phyloP scores from a whole-genome alignment of 179 eudicot genomes.

The Gypsophila paniculata region DNA sequence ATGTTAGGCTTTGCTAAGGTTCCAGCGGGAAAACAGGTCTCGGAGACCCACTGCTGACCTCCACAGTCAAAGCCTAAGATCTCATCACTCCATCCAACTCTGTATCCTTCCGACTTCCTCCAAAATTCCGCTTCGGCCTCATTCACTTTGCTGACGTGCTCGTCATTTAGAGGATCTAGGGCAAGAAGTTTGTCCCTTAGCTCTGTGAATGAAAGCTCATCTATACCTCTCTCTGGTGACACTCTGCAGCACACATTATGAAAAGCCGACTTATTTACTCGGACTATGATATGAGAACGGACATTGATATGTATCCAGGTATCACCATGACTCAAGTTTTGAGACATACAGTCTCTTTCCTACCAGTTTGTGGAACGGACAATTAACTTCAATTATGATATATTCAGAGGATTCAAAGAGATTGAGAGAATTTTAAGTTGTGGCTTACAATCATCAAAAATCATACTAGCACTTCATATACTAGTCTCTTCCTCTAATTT shows the following conservation, averaged over 20 bases:
- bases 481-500: too few relatives aligned
- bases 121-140: constrained; percentile 94
- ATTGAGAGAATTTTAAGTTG: too few relatives aligned
- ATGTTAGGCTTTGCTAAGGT: constrained; percentile 72
- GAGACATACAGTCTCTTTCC: too few relatives aligned
- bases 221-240: constrained; percentile 50
- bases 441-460: too few relatives aligned
- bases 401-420: too few relatives aligned
- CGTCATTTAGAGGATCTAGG: constrained; percentile 74
- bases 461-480: too few relatives aligned
- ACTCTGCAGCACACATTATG: constrained; percentile 36
- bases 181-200: constrained; percentile 84
- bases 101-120: constrained; percentile 88
- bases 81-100: constrained; percentile 98
- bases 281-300: too few relatives aligned
- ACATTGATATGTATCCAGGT: too few relatives aligned
- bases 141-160: constrained; percentile 70
- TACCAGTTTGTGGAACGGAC: too few relatives aligned
- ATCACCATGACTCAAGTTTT: too few relatives aligned
- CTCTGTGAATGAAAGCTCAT: constrained; percentile 76
- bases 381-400: too few relatives aligned
- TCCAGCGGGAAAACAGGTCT: constrained; percentile 94
- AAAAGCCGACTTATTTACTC: constrained; percentile 3
- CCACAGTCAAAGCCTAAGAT: constrained; percentile 98
- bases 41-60: constrained; percentile 99